phyloP scores from a whole-genome alignment of 1,284 basidiomycete genomes.

The Gastroboletus turbinatus region DNA sequence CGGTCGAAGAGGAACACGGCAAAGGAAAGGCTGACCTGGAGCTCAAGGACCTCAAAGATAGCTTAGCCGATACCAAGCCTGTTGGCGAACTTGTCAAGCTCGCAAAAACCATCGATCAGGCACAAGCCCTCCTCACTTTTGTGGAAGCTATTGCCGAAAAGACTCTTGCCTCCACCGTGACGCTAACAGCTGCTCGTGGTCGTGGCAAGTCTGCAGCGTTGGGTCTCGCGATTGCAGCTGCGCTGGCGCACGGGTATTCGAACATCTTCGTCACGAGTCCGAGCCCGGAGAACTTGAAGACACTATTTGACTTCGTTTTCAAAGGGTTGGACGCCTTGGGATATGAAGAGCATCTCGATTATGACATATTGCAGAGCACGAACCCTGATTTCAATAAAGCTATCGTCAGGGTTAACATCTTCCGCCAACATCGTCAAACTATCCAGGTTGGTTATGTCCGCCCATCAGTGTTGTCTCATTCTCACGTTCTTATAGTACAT shows the following conservation, averaged over 20 bases:
- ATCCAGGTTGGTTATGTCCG: constrained; percentile 66
- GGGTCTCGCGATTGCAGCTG: constrained; percentile 91
- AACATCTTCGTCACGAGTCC: constrained; percentile 99
- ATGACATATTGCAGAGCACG: constrained; percentile 92
- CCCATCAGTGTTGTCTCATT: neutral
- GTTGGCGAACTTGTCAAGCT: constrained; percentile 89
- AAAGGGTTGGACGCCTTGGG: constrained; percentile 94
- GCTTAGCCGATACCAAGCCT: constrained; percentile 82
- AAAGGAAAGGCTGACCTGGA: constrained; percentile 60
- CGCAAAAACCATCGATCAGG: constrained; percentile 93
- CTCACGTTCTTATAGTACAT: constrained; percentile 69
- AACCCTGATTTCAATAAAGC: constrained; percentile 95
- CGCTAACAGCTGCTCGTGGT: constrained; percentile 92
- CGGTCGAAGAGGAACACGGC: constrained; percentile 55
- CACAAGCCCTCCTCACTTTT: constrained; percentile 89
- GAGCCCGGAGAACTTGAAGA: constrained; percentile 96
- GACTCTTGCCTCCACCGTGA: constrained; percentile 92
- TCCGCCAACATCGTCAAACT: constrained; percentile 90
- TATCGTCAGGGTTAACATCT: constrained; percentile 95
- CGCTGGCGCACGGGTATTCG: constrained; percentile 92
- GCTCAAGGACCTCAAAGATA: constrained; percentile 81
- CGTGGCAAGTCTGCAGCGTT: constrained; percentile 97
- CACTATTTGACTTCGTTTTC: constrained; percentile 97
- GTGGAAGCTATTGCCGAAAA: constrained; percentile 91
- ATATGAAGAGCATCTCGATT: constrained; percentile 98